phyloP scores from a whole-genome alignment of 257 asterid species.

The Lithospermum erythrorhizon region DNA sequence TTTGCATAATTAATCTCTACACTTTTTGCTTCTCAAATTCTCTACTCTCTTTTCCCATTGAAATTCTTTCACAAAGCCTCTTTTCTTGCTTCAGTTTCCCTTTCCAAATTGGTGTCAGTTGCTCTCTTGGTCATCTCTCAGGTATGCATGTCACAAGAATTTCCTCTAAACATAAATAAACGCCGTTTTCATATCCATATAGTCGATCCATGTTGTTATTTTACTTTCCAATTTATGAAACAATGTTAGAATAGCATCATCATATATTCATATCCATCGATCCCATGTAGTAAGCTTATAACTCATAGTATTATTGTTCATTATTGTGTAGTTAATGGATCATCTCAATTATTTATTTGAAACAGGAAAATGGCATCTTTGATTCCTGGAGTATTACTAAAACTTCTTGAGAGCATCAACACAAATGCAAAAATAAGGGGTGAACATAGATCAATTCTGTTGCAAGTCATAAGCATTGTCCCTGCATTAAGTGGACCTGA shows the following conservation, averaged over 20 bases:
- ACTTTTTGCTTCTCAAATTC: constrained; percentile 19
- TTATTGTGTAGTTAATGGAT: not conserved
- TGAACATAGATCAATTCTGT: constrained; percentile 49
- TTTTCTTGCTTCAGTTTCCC: constrained; percentile 2
- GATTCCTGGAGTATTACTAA: constrained; percentile 66
- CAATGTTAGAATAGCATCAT: too few relatives aligned
- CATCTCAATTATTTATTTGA: not conserved
- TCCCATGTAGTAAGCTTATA: too few relatives aligned
- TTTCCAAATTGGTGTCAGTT: constrained; percentile 1
- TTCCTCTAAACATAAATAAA: not conserved
- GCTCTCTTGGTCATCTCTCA: constrained; percentile 8
- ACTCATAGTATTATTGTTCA: not conserved
- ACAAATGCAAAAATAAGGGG: constrained; percentile 64
- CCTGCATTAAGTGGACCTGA: constrained; percentile 72
- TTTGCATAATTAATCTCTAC: constrained; percentile 12
- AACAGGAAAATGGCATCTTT: constrained; percentile 53
- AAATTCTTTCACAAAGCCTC: constrained; percentile 4
- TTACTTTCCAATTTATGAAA: too few relatives aligned
- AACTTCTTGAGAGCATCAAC: constrained; percentile 61
- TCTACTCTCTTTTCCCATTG: constrained; percentile 9
- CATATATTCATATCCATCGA: too few relatives aligned
- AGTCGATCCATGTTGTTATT: not conserved
- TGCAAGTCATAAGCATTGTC: constrained; percentile 78
- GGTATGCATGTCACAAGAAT: constrained; percentile 5
- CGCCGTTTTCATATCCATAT: not conserved